These are phyloP conservation scores for Spizellomyces sp. DNA, from an alignment of 192 early-diverging fungal species.

Conservation along the genomic window DNA sequence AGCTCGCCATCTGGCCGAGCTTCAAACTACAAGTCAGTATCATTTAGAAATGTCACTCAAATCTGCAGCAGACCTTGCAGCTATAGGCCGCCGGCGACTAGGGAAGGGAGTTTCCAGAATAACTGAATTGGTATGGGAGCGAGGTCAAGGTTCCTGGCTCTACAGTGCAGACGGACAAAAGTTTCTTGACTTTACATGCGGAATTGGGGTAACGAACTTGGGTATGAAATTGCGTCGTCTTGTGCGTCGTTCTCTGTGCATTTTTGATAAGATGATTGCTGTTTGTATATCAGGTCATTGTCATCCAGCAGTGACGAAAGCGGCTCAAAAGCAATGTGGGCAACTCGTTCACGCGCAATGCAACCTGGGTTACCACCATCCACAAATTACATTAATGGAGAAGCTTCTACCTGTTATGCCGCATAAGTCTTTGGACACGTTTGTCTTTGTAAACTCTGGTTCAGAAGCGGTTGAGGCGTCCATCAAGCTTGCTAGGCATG, in stretches of 20 bases:
- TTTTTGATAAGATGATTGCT: neutral
- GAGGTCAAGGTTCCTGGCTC: constrained; percentile 20
- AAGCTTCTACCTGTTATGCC: constrained; percentile 29
- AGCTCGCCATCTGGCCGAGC: no score
- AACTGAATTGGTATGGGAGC: constrained; percentile 12
- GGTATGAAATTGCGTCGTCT: neutral
- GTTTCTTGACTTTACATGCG: constrained; percentile 28
- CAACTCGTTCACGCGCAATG: constrained; percentile 18
- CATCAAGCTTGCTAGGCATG: constrained; percentile 21
- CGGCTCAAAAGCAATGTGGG: constrained; percentile 22
- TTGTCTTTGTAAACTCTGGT: constrained; percentile 23
- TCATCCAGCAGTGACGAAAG: constrained; percentile 19
- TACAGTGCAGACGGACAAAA: constrained; percentile 8
- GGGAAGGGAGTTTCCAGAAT: constrained; percentile 11
- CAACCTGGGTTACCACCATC: constrained; percentile 16
- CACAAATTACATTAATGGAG: constrained; percentile 6
- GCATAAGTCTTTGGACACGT: constrained; percentile 26
- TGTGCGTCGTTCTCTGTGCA: neutral
- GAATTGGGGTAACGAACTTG: constrained; percentile 25
- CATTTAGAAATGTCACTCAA: no score
- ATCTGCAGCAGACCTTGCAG: neutral
- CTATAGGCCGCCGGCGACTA: constrained; percentile 18
- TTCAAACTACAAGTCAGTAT: no score
- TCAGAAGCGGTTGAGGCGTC: constrained; percentile 22
- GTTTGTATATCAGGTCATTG: constrained; percentile 13